These are phyloP conservation scores for Diaporthe sp. DNA, from an alignment of 2,329 filamentous ascomycete species.

Conservation along the genomic window DNA sequence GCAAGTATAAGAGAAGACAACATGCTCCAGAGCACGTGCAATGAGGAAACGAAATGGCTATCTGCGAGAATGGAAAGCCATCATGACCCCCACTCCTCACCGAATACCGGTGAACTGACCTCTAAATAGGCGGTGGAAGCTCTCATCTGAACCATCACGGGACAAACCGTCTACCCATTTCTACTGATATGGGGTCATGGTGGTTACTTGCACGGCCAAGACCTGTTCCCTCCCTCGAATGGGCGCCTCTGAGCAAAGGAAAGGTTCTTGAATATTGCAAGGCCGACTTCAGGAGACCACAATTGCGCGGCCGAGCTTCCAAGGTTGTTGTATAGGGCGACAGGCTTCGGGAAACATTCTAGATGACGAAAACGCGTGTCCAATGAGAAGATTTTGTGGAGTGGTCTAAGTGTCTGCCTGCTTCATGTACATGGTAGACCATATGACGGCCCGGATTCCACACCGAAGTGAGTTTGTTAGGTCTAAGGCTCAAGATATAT, in stretches of 20 bases:
- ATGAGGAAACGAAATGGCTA: background rate
- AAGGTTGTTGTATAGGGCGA: background rate
- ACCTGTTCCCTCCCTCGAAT: background rate
- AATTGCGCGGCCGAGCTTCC: background rate
- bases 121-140: background rate
- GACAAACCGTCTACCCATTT: background rate
- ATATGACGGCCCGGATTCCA: background rate
- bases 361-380: background rate
- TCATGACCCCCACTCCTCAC: too few relatives aligned
- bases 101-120: background rate
- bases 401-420: background rate
- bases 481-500: background rate
- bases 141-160: background rate
- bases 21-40: conserved; percentile 15
- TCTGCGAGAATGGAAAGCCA: background rate
- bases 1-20: background rate
- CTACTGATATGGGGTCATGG: background rate
- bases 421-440: background rate
- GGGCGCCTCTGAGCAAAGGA: background rate
- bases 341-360: background rate
- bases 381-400: background rate
- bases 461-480: background rate
- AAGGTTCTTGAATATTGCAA: background rate
- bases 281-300: background rate
- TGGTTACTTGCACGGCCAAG: background rate